phyloP scores from a whole-genome alignment of 2,329 filamentous ascomycete genomes.

The Penicillium sp. region DNA sequence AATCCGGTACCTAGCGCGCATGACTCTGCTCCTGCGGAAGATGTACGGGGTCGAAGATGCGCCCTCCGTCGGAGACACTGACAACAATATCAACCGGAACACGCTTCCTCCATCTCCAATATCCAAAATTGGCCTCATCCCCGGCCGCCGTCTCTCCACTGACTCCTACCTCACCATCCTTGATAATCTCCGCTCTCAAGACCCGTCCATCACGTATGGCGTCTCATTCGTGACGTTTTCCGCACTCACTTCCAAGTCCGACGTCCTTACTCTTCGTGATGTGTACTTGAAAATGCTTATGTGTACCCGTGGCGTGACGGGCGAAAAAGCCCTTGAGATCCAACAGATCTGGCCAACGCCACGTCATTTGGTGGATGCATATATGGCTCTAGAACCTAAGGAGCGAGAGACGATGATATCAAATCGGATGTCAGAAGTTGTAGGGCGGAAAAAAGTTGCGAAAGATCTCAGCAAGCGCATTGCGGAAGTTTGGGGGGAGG shows the following conservation, averaged over 20 bases:
- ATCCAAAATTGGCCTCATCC: slow-evolving; percentile 54
- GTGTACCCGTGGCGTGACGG: slow-evolving; percentile 72
- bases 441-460: slow-evolving; percentile 68
- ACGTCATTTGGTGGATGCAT: slow-evolving; percentile 68
- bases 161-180: slow-evolving; percentile 67
- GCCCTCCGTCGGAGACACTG: neutral
- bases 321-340: slow-evolving; percentile 76
- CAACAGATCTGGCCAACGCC: slow-evolving; percentile 77
- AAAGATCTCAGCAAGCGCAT: slow-evolving; percentile 67
- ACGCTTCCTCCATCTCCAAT: slow-evolving; percentile 41
- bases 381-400: slow-evolving; percentile 55
- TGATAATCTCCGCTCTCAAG: slow-evolving; percentile 55
- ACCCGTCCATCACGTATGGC: slow-evolving; percentile 53
- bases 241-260: slow-evolving; percentile 71
- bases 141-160: slow-evolving; percentile 57
- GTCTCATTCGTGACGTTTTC: slow-evolving; percentile 72
- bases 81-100: slow-evolving; percentile 23
- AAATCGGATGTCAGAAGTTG: slow-evolving; percentile 55
- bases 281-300: slow-evolving; percentile 83
- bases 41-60: slow-evolving; percentile 51
- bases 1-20: slow-evolving; percentile 69
- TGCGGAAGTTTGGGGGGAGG: slow-evolving; percentile 67
- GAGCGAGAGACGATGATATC: slow-evolving; percentile 62
- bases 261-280: slow-evolving; percentile 70
- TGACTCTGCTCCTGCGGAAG: slow-evolving; percentile 67